A percentile compares a stretch with the other conserved stretches of the same genome.
Evolutionary conservation across 768 basidiomycete species (phyloP).

Genomic region (Mycena amicta): DNA sequence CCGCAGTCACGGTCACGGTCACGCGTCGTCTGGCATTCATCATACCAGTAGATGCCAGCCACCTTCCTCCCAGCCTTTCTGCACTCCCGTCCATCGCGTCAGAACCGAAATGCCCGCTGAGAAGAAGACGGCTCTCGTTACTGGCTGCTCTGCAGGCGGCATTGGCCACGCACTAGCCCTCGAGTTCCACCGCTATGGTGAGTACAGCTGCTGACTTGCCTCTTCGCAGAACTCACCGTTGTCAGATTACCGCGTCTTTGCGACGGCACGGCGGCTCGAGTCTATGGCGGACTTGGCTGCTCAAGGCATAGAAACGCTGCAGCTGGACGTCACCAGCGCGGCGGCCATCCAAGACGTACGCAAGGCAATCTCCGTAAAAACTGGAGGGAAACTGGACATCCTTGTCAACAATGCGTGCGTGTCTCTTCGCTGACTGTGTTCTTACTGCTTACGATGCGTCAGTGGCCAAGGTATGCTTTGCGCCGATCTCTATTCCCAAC

Average conservation of each 20-base stretch:
- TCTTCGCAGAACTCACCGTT: not conserved
- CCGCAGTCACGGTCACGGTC: no score
- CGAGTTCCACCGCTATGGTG: constrained; percentile 1
- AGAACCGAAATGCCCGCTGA: not conserved
- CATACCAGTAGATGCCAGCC: no score
- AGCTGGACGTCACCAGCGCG: constrained; percentile 29
- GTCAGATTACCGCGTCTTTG: constrained; percentile 32
- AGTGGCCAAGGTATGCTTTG: not conserved
- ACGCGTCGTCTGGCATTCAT: no score
- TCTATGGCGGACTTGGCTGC: constrained; percentile 24
- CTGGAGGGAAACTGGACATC: constrained; percentile 32
- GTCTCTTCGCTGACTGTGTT: not conserved
- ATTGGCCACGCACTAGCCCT: constrained; percentile 8
- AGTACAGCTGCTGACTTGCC: not conserved
- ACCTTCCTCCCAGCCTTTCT: no score
- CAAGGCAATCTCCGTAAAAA: constrained; percentile 17
- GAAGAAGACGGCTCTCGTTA: constrained; percentile 3
- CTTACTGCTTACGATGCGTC: not conserved
- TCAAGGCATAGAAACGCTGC: constrained; percentile 23
- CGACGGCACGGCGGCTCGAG: constrained; percentile 26
- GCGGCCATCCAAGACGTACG: constrained; percentile 14
- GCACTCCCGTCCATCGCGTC: no score
- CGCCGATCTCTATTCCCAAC: no score
- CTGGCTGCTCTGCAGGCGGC: constrained; percentile 9
- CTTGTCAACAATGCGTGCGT: constrained; percentile 33